Percentiles rank a stretch among this genome's conserved stretches.
Conservation (phyloP, 768 basidiomycete genomes). For the Leccinellum rugosiceps region DNA sequence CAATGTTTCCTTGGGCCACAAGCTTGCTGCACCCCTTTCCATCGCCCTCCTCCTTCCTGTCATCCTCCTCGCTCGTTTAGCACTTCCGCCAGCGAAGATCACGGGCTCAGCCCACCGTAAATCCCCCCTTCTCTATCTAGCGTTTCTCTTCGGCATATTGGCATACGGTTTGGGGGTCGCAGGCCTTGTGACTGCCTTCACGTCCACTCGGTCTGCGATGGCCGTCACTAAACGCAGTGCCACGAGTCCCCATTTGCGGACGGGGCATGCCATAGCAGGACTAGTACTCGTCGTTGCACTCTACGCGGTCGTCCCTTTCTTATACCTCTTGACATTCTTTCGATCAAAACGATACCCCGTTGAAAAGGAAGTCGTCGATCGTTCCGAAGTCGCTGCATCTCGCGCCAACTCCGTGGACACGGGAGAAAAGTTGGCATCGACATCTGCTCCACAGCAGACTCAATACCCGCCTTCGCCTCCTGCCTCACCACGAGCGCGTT, state of each 20-base stretch:
- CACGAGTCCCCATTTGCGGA: slow-evolving; percentile 42
- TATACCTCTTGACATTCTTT: slow-evolving; percentile 32
- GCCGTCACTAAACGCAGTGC: slow-evolving; percentile 32
- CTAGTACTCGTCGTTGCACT: slow-evolving; percentile 61
- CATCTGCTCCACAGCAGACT: slow-evolving; percentile 25
- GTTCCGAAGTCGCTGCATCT: slow-evolving; percentile 24
- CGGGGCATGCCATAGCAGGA: slow-evolving; percentile 63
- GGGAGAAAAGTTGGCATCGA: slow-evolving; percentile 39
- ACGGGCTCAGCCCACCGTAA: slow-evolving; percentile 20
- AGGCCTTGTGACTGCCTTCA: slow-evolving; percentile 63
- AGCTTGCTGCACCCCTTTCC: slow-evolving; percentile 47
- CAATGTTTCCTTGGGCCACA: slow-evolving; percentile 45
- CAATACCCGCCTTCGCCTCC: slow-evolving; percentile 33
- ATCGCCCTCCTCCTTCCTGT: slow-evolving; percentile 43
- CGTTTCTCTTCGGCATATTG: slow-evolving; percentile 39
- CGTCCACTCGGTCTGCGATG: slow-evolving; percentile 40
- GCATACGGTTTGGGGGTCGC: slow-evolving; percentile 61
- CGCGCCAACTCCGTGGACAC: slow-evolving; percentile 39
- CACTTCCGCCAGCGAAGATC: slow-evolving; percentile 35
- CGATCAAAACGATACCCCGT: slow-evolving; percentile 7
- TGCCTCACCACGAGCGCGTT: slow-evolving; percentile 29
- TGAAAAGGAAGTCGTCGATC: slow-evolving; percentile 21
- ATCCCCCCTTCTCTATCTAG: slow-evolving; percentile 33
- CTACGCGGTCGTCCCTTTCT: slow-evolving; percentile 50
- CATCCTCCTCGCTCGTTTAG: slow-evolving; percentile 40